These are phyloP conservation scores for Skeletonema grethae DNA, from an alignment of 108 stramenopile genomes.

Conservation along the genomic window DNA sequence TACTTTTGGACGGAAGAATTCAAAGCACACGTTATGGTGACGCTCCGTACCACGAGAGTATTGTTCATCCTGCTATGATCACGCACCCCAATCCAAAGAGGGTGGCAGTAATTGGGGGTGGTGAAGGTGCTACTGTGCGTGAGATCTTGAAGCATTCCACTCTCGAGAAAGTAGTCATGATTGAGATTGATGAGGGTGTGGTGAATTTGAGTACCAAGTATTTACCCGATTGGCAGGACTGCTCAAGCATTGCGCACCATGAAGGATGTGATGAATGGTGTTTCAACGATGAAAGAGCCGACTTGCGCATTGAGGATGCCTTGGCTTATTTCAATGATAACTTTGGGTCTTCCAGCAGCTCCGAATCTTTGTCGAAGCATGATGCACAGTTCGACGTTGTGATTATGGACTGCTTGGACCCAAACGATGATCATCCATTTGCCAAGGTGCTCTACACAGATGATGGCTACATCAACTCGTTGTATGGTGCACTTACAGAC, in stretches of 20 bases:
- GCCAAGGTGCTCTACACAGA: conserved; percentile 47
- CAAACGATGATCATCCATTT: conserved; percentile 14
- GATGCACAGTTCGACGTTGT: conserved; percentile 7
- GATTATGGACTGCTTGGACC: conserved; percentile 18
- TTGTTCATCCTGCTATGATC: conserved; percentile 95
- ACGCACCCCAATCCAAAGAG: conserved; percentile 73
- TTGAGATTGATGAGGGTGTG: conserved; percentile 49
- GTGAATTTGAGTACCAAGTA: conserved; percentile 50
- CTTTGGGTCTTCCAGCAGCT: conserved; percentile 15
- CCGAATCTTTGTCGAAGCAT: background rate
- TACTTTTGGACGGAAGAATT: conserved; percentile 68
- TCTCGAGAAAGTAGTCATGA: conserved; percentile 60
- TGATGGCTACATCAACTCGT: conserved; percentile 47
- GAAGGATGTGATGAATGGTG: conserved; percentile 59
- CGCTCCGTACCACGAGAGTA: conserved; percentile 78
- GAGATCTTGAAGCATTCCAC: conserved; percentile 89
- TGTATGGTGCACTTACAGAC: conserved; percentile 48
- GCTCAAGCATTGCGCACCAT: conserved; percentile 58
- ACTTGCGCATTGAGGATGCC: conserved; percentile 54
- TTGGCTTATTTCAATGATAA: conserved; percentile 58
- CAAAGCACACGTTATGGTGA: conserved; percentile 51
- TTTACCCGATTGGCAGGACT: conserved; percentile 25
- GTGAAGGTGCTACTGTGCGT: conserved; percentile 79
- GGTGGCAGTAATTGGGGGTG: conserved; percentile 80
- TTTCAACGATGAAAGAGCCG: conserved; percentile 67